phyloP scores from a whole-genome alignment of 2,329 filamentous ascomycete genomes.

The Eutypella sp. region DNA sequence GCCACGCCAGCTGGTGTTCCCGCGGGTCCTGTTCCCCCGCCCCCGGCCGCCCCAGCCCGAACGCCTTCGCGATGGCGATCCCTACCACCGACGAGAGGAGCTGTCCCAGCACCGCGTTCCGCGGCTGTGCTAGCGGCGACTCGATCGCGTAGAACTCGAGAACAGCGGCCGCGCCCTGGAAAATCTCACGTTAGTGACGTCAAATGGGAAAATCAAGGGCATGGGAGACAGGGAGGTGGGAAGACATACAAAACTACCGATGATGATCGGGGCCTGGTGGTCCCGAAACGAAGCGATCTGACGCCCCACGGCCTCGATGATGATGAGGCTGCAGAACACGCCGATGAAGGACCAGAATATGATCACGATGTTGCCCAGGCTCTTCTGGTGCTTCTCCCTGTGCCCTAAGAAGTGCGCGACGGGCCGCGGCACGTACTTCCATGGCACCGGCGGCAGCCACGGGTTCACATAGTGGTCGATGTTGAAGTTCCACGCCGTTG shows the following conservation, averaged over 20 bases:
- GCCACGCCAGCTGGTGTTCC: slow-evolving; percentile 52
- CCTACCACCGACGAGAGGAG: slow-evolving; percentile 57
- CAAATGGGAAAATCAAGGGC: background rate
- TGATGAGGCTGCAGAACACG: slow-evolving; percentile 54
- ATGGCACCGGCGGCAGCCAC: slow-evolving; percentile 60
- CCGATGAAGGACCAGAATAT: slow-evolving; percentile 62
- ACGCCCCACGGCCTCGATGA: slow-evolving; percentile 54
- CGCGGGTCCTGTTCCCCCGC: too few species aligned
- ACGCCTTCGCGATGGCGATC: slow-evolving; percentile 60
- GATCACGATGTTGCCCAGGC: slow-evolving; percentile 52
- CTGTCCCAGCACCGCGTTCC: slow-evolving; percentile 65
- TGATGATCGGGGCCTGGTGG: slow-evolving; percentile 53
- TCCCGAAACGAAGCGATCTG: slow-evolving; percentile 49
- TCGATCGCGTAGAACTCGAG: slow-evolving; percentile 69
- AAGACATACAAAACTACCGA: slow-evolving; percentile 63
- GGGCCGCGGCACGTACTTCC: slow-evolving; percentile 58
- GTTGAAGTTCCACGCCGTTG: slow-evolving; percentile 54
- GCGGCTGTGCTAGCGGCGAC: slow-evolving; percentile 67
- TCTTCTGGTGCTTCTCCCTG: slow-evolving; percentile 35
- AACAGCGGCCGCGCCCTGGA: slow-evolving; percentile 68
- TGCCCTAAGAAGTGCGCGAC: slow-evolving; percentile 67
- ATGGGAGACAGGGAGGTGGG: slow-evolving; percentile 1
- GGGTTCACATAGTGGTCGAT: slow-evolving; percentile 74
- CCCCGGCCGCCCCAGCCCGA: slow-evolving; percentile 50
- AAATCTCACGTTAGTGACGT: background rate